Evolutionary conservation across 2,329 filamentous ascomycete species (phyloP).

Genomic region (Diaporthe vaccinii): DNA sequence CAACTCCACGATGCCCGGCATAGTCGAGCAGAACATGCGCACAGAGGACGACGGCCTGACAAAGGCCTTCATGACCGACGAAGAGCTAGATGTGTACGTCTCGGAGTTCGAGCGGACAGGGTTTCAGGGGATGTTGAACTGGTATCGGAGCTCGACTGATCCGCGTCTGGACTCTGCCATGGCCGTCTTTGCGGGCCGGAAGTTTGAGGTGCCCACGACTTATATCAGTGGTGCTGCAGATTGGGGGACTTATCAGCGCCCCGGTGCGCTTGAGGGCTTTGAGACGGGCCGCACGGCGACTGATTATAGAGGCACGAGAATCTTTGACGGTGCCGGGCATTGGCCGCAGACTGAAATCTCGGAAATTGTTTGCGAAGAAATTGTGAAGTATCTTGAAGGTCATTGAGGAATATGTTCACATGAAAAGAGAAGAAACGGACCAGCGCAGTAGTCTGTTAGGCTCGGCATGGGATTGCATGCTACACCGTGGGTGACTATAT

Average conservation of each 20-base stretch:
- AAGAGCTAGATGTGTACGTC: conserved; percentile 71
- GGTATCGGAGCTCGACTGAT: conserved; percentile 73
- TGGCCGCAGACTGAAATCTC: conserved; percentile 67
- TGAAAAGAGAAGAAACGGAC: no score
- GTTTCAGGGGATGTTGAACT: conserved; percentile 76
- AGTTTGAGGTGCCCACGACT: conserved; percentile 70
- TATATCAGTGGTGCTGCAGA: conserved; percentile 75
- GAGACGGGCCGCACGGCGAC: conserved; percentile 64
- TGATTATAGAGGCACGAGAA: conserved; percentile 64
- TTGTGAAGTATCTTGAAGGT: conserved; percentile 5
- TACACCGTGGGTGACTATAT: neutral
- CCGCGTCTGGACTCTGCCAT: conserved; percentile 61
- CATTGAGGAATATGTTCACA: no score
- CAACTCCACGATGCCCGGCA: conserved; percentile 69
- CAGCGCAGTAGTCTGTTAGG: no score
- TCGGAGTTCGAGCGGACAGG: conserved; percentile 72
- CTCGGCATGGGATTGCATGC: no score
- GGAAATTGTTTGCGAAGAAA: conserved; percentile 3
- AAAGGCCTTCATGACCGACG: conserved; percentile 68
- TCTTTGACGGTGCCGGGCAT: conserved; percentile 74
- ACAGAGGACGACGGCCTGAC: conserved; percentile 59
- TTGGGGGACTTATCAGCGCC: conserved; percentile 78
- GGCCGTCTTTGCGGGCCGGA: conserved; percentile 70
- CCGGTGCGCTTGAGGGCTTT: conserved; percentile 69
- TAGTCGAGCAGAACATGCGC: conserved; percentile 67